phyloP scores from a whole-genome alignment of 148 eudicot species.

The Arctostaphylos glauca region DNA sequence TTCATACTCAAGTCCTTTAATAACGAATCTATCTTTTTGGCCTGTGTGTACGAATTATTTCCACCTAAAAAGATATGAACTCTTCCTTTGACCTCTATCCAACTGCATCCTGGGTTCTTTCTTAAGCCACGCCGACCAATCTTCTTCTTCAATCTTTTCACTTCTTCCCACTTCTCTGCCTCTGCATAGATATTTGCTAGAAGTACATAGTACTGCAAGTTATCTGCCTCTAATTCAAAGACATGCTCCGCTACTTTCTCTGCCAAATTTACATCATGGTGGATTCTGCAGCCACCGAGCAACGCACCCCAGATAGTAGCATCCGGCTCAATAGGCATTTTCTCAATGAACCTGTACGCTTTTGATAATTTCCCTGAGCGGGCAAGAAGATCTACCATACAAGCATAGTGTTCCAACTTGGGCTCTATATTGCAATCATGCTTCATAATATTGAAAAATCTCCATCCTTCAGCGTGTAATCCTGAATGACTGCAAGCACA shows the following conservation, averaged over 20 bases:
- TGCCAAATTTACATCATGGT: slow-evolving; percentile 59
- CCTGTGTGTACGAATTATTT: slow-evolving; percentile 34
- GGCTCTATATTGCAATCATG: slow-evolving; percentile 46
- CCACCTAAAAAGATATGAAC: slow-evolving; percentile 55
- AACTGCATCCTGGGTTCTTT: slow-evolving; percentile 44
- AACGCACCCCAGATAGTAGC: slow-evolving; percentile 53
- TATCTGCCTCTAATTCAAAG: slow-evolving; percentile 51
- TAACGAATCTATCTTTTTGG: slow-evolving; percentile 33
- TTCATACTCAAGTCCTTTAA: slow-evolving; percentile 30
- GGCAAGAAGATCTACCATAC: slow-evolving; percentile 67
- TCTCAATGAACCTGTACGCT: slow-evolving; percentile 46
- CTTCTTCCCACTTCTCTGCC: slow-evolving; percentile 51
- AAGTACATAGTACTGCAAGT: slow-evolving; percentile 29
- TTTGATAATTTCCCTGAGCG: slow-evolving; percentile 53
- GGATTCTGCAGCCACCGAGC: slow-evolving; percentile 63
- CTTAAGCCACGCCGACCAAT: slow-evolving; percentile 27
- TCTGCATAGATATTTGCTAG: slow-evolving; percentile 49
- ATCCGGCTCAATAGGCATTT: slow-evolving; percentile 55
- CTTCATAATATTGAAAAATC: slow-evolving; percentile 41
- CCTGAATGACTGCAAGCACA: slow-evolving; percentile 68
- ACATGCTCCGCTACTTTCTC: slow-evolving; percentile 52
- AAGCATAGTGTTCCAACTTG: slow-evolving; percentile 58
- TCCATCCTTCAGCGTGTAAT: slow-evolving; percentile 52
- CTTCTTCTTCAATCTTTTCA: slow-evolving; percentile 32
- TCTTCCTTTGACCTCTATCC: slow-evolving; percentile 53